A percentile compares a stretch with the other conserved stretches of the same genome.
phyloP scores from a whole-genome alignment of 345 rosid genomes.

The Eucalyptus albens region DNA sequence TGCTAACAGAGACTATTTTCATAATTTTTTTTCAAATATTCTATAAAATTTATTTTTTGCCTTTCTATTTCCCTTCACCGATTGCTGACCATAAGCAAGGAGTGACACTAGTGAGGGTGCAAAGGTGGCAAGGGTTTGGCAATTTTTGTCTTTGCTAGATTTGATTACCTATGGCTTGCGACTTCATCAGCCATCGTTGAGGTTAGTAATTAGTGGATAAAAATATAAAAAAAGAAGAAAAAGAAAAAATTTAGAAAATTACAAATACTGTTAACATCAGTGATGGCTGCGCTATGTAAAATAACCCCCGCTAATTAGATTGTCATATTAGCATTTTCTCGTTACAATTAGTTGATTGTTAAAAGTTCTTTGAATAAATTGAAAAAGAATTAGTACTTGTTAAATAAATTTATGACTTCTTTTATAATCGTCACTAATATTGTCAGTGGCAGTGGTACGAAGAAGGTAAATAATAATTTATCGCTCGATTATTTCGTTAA shows the following conservation, averaged over 20 bases:
- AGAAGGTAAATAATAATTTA: background rate
- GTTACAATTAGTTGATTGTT: fast-evolving
- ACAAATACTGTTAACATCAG: too few species aligned
- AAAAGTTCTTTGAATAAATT: background rate
- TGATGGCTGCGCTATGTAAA: fast-evolving
- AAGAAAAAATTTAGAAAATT: too few species aligned
- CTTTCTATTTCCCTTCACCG: background rate
- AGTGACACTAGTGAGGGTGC: background rate
- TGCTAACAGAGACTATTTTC: fast-evolving
- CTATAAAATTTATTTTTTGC: background rate
- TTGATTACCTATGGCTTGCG: too few species aligned
- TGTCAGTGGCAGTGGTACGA: background rate
- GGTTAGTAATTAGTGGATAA: fast-evolving
- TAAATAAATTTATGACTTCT: background rate
- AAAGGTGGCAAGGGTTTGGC: background rate
- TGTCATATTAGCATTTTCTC: background rate
- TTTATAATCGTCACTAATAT: background rate
- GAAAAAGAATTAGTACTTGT: background rate
- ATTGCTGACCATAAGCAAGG: fast-evolving
- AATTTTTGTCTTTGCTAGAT: background rate
- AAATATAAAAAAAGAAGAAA: too few species aligned
- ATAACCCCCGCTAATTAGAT: fast-evolving
- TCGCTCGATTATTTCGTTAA: background rate
- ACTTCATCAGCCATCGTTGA: fast-evolving
- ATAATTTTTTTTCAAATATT: fast-evolving